Percentiles rank a stretch among this genome's conserved stretches.
These are phyloP conservation scores for Neoascochyta sp. DNA, from an alignment of 2,329 filamentous ascomycete species.

Conservation along the genomic window DNA sequence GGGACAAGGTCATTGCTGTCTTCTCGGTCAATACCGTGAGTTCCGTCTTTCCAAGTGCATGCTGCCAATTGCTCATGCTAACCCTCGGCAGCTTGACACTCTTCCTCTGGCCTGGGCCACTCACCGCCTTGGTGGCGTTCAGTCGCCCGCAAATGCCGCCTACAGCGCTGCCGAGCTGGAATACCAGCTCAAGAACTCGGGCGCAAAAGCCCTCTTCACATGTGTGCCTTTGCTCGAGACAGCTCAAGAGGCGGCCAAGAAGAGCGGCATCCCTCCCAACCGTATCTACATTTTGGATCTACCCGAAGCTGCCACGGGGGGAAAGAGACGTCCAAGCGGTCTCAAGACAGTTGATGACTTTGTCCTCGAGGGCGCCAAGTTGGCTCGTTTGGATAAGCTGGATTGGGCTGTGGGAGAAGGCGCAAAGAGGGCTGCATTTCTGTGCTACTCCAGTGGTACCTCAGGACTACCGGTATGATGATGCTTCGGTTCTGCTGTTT, in stretches of 20 bases:
- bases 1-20: conserved; percentile 74
- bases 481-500: conserved; percentile 11
- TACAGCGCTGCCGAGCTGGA: conserved; percentile 68
- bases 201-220: conserved; percentile 68
- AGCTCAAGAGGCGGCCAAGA: conserved; percentile 61
- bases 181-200: conserved; percentile 67
- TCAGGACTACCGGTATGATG: conserved; percentile 65
- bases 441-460: conserved; percentile 78
- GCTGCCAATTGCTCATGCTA: conserved; percentile 15
- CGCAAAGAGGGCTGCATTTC: conserved; percentile 65
- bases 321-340: conserved; percentile 44
- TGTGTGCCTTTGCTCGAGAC: conserved; percentile 63
- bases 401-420: conserved; percentile 64
- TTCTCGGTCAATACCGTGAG: conserved; percentile 77
- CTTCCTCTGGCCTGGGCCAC: conserved; percentile 69
- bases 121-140: conserved; percentile 70
- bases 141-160: conserved; percentile 70
- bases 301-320: conserved; percentile 52
- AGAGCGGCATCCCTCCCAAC: conserved; percentile 59
- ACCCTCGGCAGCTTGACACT: conserved; percentile 62
- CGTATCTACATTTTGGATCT: conserved; percentile 68
- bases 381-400: conserved; percentile 54
- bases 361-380: conserved; percentile 56
- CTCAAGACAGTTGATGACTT: conserved; percentile 66
- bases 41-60: conserved; percentile 1